Conservation (phyloP, 1,284 basidiomycete species). For the Ustilago loliicola region DNA sequence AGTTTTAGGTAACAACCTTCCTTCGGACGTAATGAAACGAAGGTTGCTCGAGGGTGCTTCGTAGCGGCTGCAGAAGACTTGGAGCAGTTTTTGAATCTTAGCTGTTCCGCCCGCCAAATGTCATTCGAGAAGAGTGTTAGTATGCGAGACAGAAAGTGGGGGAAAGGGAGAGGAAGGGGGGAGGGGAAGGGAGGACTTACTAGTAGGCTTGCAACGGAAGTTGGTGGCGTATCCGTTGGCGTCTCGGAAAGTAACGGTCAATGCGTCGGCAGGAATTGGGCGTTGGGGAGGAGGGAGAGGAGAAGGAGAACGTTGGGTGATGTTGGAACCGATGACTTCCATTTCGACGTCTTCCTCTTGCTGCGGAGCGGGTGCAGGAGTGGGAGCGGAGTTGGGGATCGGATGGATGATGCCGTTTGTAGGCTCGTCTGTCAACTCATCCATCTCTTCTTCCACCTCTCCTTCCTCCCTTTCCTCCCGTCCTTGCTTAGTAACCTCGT, state of each 20-base stretch:
- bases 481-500: background rate
- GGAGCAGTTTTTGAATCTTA: constrained; percentile 19
- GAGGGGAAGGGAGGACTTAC: constrained; percentile 12
- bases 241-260: constrained; percentile 19
- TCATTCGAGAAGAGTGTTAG: background rate
- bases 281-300: background rate
- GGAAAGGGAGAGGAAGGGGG: background rate
- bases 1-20: constrained; percentile 13
- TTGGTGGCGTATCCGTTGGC: constrained; percentile 16
- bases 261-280: background rate
- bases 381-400: background rate
- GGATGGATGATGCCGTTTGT: background rate
- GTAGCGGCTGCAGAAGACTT: constrained; percentile 4
- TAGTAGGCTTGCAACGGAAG: constrained; percentile 16
- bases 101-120: no score
- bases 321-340: background rate
- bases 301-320: background rate
- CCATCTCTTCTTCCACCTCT: background rate
- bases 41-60: background rate
- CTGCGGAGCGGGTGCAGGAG: constrained; percentile 6
- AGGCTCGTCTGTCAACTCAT: background rate
- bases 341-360: constrained; percentile 9
- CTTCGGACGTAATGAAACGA: constrained; percentile 24
- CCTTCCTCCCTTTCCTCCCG: background rate
- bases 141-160: background rate